phyloP scores from a whole-genome alignment of 2,329 filamentous ascomycete genomes.

The Nigrospora oryzae region DNA sequence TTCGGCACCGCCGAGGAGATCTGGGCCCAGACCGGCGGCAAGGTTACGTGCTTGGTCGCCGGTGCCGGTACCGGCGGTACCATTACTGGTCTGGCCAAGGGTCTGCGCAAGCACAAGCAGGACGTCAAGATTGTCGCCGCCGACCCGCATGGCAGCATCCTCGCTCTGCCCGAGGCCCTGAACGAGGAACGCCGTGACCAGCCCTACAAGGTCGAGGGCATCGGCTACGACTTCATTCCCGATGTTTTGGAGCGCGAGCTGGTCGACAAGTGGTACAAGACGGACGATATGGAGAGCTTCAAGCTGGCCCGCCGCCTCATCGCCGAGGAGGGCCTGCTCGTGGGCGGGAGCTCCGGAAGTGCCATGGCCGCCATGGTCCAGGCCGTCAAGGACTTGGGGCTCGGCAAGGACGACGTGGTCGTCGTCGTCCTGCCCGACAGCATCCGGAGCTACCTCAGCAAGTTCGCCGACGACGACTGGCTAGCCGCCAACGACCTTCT shows the following conservation, averaged over 20 bases:
- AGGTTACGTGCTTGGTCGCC: slow-evolving; percentile 75
- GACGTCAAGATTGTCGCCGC: slow-evolving; percentile 85
- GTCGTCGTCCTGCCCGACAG: slow-evolving; percentile 92
- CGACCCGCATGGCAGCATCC: slow-evolving; percentile 84
- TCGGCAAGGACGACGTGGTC: slow-evolving; percentile 76
- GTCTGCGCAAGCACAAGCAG: slow-evolving; percentile 78
- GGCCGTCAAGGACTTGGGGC: slow-evolving; percentile 66
- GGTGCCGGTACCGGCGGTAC: slow-evolving; percentile 95
- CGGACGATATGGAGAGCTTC: slow-evolving; percentile 86
- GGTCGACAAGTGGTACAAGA: slow-evolving; percentile 98
- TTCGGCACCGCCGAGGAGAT: slow-evolving; percentile 93
- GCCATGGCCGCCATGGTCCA: slow-evolving; percentile 76
- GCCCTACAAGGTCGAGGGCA: slow-evolving; percentile 95
- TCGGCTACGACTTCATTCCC: slow-evolving; percentile 97
- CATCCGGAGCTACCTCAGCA: slow-evolving; percentile 94
- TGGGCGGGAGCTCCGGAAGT: slow-evolving; percentile 88
- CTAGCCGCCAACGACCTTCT: slow-evolving; percentile 92
- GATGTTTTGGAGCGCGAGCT: slow-evolving; percentile 75
- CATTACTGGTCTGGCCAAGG: slow-evolving; percentile 79
- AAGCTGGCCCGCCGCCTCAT: slow-evolving; percentile 84
- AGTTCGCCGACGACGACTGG: slow-evolving; percentile 99
- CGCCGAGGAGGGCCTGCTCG: slow-evolving; percentile 85
- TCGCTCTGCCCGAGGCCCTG: slow-evolving; percentile 71
- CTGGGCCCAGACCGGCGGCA: slow-evolving; percentile 81
- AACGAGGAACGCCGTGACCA: slow-evolving; percentile 77